Evolutionary conservation across 768 basidiomycete species (phyloP), one percentile per base, ranked within the genome.

Genomic region (Russula abietina): DNA sequence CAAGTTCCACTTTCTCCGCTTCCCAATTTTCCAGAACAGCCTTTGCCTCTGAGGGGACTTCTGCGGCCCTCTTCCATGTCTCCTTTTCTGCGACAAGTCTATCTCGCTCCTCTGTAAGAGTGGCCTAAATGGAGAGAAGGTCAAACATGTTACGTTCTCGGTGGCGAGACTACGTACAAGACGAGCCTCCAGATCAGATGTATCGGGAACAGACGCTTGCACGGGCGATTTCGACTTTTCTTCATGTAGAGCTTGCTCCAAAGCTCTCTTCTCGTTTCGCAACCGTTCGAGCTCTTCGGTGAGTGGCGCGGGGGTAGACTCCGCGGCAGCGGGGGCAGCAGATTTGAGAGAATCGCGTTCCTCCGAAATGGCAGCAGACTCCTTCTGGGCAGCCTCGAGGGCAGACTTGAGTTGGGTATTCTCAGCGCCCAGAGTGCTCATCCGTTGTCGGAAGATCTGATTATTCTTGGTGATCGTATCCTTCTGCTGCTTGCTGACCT

Each of bases 81-180:
- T 80, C 79, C 69, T 85, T 88, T 69, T 88, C 87, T 0, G 77
- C 78, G 30, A 86, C 74, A 17, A 91, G 73, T 55, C 75, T 78
- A 68, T 89, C 87, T 55, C 83, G 78, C 71, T 92, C 85, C 49
- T 79, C 77, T 58, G 73, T 77, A 30, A 90, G 71, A 51, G 77
- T 66, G 57, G 80, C 75, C 86, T 89, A 38, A 1, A 45, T 11
- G 6, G 45, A 24, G 2, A 17, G 45, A 24, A 1, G 22, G 39
- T 54, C 17, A 54, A 45, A 43, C 14, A 36, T 17, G 28, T 6
- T 0, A 19, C 28, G n/a, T 12, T 14, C 6, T 24, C 7, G 4
- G 39, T 24, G 54, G 4, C 8, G 9, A n/a, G 28, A 50, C 32
- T 3, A 43, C 78, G 6, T 66, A 80, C 79, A 28, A 80, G 55